phyloP scores from a whole-genome alignment of 495 filamentous ascomycete species.

The Xylaria palmicola region DNA sequence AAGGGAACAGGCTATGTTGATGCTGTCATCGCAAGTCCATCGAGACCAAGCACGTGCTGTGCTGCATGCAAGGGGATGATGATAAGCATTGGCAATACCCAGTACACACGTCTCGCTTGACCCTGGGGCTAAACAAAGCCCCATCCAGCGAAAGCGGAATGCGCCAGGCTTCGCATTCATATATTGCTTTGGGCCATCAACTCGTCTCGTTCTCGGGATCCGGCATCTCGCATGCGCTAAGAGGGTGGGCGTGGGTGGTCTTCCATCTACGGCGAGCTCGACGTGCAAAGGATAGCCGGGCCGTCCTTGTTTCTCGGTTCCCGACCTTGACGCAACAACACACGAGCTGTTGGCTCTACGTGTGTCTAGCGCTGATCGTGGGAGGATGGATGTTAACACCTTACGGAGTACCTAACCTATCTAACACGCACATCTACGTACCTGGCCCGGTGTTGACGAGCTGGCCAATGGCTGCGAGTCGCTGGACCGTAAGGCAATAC shows the following conservation, averaged over 20 bases:
- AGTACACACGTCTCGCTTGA: neutral
- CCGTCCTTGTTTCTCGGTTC: too few relatives aligned
- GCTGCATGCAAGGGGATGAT: constrained; percentile 14
- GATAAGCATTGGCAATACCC: constrained; percentile 14
- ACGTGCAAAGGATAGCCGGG: too few relatives aligned
- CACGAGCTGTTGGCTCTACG: too few relatives aligned
- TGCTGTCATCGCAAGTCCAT: constrained; percentile 13
- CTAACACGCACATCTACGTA: constrained; percentile 3
- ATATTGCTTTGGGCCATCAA: neutral
- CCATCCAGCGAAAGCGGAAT: neutral
- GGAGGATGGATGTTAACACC: too few relatives aligned
- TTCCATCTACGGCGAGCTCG: too few relatives aligned
- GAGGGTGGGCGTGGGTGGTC: too few relatives aligned
- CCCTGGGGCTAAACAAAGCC: constrained; percentile 4
- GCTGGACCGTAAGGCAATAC: neutral
- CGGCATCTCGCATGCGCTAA: constrained; percentile 14
- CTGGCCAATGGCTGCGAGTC: constrained; percentile 6
- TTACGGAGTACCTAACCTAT: neutral
- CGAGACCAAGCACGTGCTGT: constrained; percentile 14
- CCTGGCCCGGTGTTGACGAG: neutral
- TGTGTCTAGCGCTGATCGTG: too few relatives aligned
- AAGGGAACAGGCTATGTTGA: constrained; percentile 6
- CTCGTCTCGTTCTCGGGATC: constrained; percentile 8
- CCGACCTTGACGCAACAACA: too few relatives aligned
- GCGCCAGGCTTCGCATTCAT: neutral